Conservation (phyloP, 148 eudicot genomes). For the Rhododendron ferrugineum region DNA sequence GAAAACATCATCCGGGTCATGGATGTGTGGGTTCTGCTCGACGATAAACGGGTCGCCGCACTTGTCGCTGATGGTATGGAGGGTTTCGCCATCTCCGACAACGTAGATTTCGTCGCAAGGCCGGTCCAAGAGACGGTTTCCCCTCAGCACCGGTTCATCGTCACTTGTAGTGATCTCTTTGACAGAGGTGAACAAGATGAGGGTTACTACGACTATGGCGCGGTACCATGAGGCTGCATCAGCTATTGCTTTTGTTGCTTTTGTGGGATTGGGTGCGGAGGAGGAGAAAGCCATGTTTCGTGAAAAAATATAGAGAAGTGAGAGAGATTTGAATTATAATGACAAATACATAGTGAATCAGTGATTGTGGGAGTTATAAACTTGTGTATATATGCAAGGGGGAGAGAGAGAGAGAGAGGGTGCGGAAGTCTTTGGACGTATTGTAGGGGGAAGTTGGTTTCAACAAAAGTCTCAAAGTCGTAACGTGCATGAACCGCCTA, state of each 20-base stretch:
- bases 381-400: not conserved
- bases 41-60: constrained; percentile 51
- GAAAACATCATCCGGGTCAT: constrained; percentile 44
- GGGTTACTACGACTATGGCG: not conserved
- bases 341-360: too few species aligned
- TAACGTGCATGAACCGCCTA: too few species aligned
- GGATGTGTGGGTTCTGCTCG: constrained; percentile 44
- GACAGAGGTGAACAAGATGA: not conserved
- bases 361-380: not conserved
- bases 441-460: not conserved
- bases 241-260: not conserved
- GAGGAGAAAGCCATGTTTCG: not conserved
- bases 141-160: not conserved
- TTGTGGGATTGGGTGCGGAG: not conserved
- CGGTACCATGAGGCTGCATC: constrained; percentile 10
- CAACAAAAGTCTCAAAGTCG: not conserved
- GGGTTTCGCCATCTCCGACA: constrained; percentile 52
- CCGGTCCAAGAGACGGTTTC: not conserved
- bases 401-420: not conserved
- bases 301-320: not conserved
- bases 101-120: constrained; percentile 57
- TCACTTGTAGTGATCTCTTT: not conserved
- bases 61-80: constrained; percentile 53
- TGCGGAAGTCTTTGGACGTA: not conserved
- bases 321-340: not conserved